Conservation (phyloP, 1,284 basidiomycete genomes). For the Rhodotorula sp. region DNA sequence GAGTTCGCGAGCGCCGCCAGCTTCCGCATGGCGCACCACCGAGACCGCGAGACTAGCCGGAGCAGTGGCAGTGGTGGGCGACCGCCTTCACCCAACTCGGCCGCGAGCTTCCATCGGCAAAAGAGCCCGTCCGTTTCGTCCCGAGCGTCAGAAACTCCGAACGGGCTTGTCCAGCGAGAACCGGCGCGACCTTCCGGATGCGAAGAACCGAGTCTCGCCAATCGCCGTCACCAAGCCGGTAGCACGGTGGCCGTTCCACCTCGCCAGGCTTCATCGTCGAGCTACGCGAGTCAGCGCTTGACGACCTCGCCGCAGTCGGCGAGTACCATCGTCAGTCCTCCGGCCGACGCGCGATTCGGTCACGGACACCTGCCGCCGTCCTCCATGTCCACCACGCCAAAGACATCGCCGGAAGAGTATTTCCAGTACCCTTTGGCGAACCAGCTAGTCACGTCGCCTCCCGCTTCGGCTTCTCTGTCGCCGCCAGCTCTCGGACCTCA, state of each 20-base stretch:
- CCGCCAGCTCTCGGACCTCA: conserved; percentile 1
- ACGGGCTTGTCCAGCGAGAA: background rate
- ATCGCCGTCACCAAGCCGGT: no score
- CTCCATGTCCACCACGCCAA: background rate
- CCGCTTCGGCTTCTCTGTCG: background rate
- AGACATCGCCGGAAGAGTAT: conserved; percentile 23
- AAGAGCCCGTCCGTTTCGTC: conserved; percentile 2
- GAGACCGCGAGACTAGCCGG: conserved; percentile 6
- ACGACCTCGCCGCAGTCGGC: conserved; percentile 7
- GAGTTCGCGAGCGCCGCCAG: conserved; percentile 28
- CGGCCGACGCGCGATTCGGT: conserved; percentile 2
- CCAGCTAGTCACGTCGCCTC: background rate
- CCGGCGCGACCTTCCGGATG: background rate
- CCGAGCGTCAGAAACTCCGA: background rate
- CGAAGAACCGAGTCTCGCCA: no score
- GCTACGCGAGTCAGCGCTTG: conserved; percentile 8
- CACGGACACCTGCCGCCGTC: background rate
- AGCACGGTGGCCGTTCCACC: no score
- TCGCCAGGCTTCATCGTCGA: conserved; percentile 5
- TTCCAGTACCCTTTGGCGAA: conserved; percentile 1
- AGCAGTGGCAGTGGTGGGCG: background rate
- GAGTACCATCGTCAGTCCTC: conserved; percentile 7
- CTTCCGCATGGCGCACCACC: conserved; percentile 13
- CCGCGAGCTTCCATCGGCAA: conserved; percentile 3
- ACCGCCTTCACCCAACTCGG: background rate